phyloP scores from a whole-genome alignment of 2,329 filamentous ascomycete species.

The Neopestalotiopsis rosae region DNA sequence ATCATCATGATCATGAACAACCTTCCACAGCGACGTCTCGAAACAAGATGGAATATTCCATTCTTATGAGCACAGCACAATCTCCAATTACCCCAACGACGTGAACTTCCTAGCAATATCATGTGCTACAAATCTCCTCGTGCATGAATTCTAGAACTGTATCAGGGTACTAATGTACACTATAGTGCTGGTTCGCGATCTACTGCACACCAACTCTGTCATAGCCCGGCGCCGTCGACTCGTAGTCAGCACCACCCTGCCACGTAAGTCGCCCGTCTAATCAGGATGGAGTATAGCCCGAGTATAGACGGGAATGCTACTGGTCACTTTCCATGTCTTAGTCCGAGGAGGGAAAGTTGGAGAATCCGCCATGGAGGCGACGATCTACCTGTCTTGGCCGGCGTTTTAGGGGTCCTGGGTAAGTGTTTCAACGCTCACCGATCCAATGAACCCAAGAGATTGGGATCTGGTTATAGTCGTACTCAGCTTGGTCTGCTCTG shows the following conservation, averaged over 20 bases:
- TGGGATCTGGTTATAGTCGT: background rate
- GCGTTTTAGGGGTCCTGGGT: background rate
- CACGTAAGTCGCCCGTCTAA: background rate
- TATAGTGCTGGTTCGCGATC: background rate
- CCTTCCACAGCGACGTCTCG: background rate
- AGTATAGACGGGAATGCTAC: background rate
- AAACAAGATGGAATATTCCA: background rate
- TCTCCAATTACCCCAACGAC: background rate
- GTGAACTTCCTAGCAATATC: background rate
- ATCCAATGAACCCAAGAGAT: background rate
- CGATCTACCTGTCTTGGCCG: background rate
- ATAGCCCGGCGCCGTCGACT: background rate
- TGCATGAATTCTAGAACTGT: background rate
- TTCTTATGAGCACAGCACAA: background rate
- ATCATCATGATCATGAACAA: background rate
- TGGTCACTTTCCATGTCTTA: background rate
- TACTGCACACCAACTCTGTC: background rate
- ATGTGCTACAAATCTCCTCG: background rate
- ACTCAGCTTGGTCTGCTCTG: background rate
- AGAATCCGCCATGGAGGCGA: background rate
- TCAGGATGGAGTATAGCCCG: background rate
- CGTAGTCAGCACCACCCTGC: background rate
- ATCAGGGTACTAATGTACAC: background rate
- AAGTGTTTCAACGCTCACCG: background rate
- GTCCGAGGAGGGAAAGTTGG: background rate